Conservation (phyloP, 805 yeast genomes). For the Blastobotrys muscicola region DNA sequence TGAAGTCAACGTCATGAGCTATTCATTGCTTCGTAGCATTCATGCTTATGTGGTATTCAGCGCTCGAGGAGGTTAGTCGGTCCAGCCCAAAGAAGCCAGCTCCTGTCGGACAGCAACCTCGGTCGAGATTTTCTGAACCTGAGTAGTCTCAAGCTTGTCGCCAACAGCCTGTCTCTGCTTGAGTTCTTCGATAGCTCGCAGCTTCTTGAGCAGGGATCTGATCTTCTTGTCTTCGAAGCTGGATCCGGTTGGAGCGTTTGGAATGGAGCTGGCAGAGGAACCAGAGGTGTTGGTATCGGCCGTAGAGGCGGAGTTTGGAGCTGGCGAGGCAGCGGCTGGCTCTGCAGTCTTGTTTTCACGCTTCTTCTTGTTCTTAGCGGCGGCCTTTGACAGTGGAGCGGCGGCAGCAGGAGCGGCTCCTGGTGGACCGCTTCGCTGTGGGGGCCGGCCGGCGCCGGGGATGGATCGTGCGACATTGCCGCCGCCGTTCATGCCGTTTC, state of each 20-base stretch:
- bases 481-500: constrained; percentile 1
- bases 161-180: constrained; percentile 78
- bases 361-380: constrained; percentile 68
- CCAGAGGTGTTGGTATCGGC: constrained; percentile 1
- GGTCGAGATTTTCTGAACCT: constrained; percentile 76
- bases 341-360: constrained; percentile 33
- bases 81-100: constrained; percentile 68
- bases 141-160: constrained; percentile 87
- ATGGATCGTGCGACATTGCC: constrained; percentile 9
- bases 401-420: constrained; percentile 49
- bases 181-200: constrained; percentile 88
- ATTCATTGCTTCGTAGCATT: no score
- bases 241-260: constrained; percentile 27
- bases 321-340: constrained; percentile 9
- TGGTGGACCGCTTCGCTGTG: constrained; percentile 24
- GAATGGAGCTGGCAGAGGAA: constrained; percentile 10
- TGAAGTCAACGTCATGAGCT: no score
- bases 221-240: constrained; percentile 82
- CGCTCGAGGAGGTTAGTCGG: constrained; percentile 20
- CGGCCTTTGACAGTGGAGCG: constrained; percentile 44
- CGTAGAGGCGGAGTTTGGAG: constrained; percentile 25
- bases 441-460: constrained; percentile 20
- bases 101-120: constrained; percentile 76
- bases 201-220: constrained; percentile 80
- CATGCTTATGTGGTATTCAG: not conserved